phyloP scores from a whole-genome alignment of 1,284 basidiomycete species.

The Ustilago shanxiensis region DNA sequence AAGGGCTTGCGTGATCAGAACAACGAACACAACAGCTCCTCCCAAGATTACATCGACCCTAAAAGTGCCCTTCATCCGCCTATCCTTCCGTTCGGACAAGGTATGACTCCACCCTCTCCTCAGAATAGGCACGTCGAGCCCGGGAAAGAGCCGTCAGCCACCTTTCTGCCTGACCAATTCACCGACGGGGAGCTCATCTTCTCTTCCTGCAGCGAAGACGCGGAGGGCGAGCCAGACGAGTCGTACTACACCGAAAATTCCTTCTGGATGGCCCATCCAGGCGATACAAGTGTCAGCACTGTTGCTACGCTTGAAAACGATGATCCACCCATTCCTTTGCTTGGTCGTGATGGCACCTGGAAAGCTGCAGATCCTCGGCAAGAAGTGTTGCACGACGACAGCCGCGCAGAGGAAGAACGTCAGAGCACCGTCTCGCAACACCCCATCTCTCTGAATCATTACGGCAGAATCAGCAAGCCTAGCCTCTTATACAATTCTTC shows the following conservation, averaged over 20 bases:
- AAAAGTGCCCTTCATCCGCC: conserved; percentile 2
- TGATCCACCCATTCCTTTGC: conserved; percentile 20
- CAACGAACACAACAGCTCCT: background rate
- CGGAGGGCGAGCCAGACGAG: conserved; percentile 37
- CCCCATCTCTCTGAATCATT: background rate
- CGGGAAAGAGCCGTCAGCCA: background rate
- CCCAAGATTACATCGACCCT: conserved; percentile 8
- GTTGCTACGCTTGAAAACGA: conserved; percentile 17
- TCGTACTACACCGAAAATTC: conserved; percentile 18
- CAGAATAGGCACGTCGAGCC: background rate
- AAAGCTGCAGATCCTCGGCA: conserved; percentile 8
- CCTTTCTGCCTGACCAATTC: background rate
- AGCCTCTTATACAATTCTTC: background rate
- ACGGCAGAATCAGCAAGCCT: background rate
- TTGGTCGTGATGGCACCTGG: conserved; percentile 24
- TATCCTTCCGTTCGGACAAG: background rate
- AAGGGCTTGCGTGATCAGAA: background rate
- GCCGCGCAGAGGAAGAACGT: background rate
- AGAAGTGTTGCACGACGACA: background rate
- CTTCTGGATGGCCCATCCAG: conserved; percentile 19
- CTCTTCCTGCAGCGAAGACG: conserved; percentile 37
- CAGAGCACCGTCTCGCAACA: background rate
- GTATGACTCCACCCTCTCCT: background rate
- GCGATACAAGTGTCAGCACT: conserved; percentile 23
- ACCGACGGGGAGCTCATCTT: background rate